phyloP scores from a whole-genome alignment of 179 eudicot genomes.

The Dionaea muscipula region DNA sequence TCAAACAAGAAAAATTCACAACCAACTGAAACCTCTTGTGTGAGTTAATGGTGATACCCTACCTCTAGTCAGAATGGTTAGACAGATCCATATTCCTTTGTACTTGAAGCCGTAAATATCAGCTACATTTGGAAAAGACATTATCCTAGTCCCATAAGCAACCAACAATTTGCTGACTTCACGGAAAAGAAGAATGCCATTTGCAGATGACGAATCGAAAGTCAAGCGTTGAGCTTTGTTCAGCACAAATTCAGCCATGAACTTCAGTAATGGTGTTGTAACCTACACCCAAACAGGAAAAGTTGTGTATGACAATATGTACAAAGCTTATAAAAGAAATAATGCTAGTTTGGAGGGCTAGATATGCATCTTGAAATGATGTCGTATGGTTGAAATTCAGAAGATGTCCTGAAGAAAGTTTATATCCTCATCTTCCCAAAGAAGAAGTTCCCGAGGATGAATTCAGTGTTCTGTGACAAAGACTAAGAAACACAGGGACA shows the following conservation, averaged over 20 bases:
- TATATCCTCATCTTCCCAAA: too few relatives aligned
- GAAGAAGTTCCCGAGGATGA: too few relatives aligned
- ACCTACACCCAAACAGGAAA: constrained; percentile 42
- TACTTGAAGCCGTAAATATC: constrained; percentile 83
- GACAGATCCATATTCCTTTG: constrained; percentile 89
- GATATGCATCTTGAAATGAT: too few relatives aligned
- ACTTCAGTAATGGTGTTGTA: constrained; percentile 80
- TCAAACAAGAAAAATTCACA: neutral
- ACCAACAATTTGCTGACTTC: constrained; percentile 90
- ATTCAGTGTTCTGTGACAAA: too few relatives aligned
- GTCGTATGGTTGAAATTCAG: too few relatives aligned
- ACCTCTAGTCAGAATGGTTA: constrained; percentile 80
- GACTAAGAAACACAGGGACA: too few relatives aligned
- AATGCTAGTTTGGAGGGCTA: too few relatives aligned
- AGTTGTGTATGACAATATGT: neutral
- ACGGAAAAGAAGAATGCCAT: constrained; percentile 92
- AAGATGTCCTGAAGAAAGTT: too few relatives aligned
- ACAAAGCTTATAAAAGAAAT: too few relatives aligned
- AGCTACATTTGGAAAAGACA: constrained; percentile 46
- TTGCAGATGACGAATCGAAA: constrained; percentile 91
- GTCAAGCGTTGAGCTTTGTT: constrained; percentile 90
- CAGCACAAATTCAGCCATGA: constrained; percentile 89
- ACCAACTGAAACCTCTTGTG: neutral
- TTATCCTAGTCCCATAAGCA: constrained; percentile 78
- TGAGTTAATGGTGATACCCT: constrained; percentile 5